These are phyloP conservation scores for Calocybe gambosa DNA, from an alignment of 1,284 basidiomycete genomes.

Conservation along the genomic window DNA sequence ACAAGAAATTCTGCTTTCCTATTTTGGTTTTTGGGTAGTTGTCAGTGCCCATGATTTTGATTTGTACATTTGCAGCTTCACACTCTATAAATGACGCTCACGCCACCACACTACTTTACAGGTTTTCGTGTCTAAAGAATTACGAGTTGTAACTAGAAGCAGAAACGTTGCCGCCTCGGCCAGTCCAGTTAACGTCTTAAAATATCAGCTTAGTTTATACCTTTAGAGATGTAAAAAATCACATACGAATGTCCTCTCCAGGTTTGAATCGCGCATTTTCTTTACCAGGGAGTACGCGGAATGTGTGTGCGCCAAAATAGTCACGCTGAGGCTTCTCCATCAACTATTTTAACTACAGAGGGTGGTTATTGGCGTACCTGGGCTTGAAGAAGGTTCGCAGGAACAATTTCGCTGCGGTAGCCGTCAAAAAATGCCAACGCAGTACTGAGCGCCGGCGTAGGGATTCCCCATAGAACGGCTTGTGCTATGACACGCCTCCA, in stretches of 20 bases:
- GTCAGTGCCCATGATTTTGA: too few relatives aligned
- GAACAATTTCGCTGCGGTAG: slow-evolving; percentile 87
- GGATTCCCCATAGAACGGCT: slow-evolving; percentile 96
- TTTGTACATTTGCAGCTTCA: slow-evolving; percentile 9
- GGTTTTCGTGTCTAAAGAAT: slow-evolving; percentile 19
- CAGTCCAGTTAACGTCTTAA: slow-evolving; percentile 86
- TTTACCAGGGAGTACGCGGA: slow-evolving; percentile 85
- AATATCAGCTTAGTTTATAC: slow-evolving; percentile 5
- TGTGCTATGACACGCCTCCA: slow-evolving; percentile 98
- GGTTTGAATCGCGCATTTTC: slow-evolving; percentile 78
- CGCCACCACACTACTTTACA: slow-evolving; percentile 6
- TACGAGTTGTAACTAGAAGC: slow-evolving; percentile 90
- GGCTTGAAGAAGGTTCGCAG: slow-evolving; percentile 93
- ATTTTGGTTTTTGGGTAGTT: too few relatives aligned
- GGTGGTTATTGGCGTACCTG: slow-evolving; percentile 48
- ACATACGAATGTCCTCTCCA: slow-evolving; percentile 83
- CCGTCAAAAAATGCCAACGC: slow-evolving; percentile 99
- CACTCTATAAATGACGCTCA: slow-evolving; percentile 7
- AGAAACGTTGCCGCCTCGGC: slow-evolving; percentile 90
- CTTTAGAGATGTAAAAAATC: slow-evolving; percentile 10
- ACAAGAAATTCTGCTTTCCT: slow-evolving; percentile 6
- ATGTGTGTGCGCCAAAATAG: slow-evolving; percentile 93
- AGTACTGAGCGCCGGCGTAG: slow-evolving; percentile 93
- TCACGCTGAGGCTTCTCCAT: slow-evolving; percentile 60
- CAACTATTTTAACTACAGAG: slow-evolving; percentile 14